A percentile compares a stretch with the other conserved stretches of the same genome.
Conservation (phyloP, 129 eudicot species). For the Scalesia atractyloides region DNA sequence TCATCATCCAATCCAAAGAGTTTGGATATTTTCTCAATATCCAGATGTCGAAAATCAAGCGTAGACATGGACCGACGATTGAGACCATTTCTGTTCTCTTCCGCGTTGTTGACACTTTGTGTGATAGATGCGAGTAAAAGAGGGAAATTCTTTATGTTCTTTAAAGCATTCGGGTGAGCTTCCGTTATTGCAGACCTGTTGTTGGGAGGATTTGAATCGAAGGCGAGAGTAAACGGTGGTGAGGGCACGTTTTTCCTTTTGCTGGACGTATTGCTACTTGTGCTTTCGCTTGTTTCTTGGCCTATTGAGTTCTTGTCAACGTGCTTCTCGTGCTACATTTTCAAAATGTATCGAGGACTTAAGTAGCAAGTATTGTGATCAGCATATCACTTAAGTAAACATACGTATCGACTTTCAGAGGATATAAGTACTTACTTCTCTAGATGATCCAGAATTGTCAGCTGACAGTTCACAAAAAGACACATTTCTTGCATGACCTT, state of each 20-base stretch:
- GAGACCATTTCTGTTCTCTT: constrained; percentile 55
- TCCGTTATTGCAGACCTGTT: constrained; percentile 67
- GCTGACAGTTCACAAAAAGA: constrained; percentile 42
- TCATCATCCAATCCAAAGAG: constrained; percentile 59
- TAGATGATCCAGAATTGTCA: constrained; percentile 47
- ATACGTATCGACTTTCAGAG: background rate
- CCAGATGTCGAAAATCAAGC: constrained; percentile 63
- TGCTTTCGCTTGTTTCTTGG: constrained; percentile 38
- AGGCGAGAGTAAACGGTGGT: constrained; percentile 52
- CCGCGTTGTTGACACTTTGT: constrained; percentile 54
- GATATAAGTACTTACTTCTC: constrained; percentile 41
- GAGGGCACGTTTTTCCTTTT: constrained; percentile 39
- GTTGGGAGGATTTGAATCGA: constrained; percentile 41
- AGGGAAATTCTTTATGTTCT: constrained; percentile 80
- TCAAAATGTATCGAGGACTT: background rate
- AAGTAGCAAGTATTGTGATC: too few relatives aligned
- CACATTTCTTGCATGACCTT: constrained; percentile 47
- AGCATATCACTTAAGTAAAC: too few relatives aligned
- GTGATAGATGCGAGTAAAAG: constrained; percentile 72
- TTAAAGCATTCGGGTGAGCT: constrained; percentile 85
- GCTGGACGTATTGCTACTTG: constrained; percentile 35
- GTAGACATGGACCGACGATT: constrained; percentile 60
- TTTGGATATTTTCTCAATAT: constrained; percentile 68
- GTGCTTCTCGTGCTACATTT: constrained; percentile 43
- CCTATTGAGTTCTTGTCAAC: constrained; percentile 30